Conservation (phyloP, 2,329 filamentous ascomycete species). For the Aspergillus ibericus region DNA sequence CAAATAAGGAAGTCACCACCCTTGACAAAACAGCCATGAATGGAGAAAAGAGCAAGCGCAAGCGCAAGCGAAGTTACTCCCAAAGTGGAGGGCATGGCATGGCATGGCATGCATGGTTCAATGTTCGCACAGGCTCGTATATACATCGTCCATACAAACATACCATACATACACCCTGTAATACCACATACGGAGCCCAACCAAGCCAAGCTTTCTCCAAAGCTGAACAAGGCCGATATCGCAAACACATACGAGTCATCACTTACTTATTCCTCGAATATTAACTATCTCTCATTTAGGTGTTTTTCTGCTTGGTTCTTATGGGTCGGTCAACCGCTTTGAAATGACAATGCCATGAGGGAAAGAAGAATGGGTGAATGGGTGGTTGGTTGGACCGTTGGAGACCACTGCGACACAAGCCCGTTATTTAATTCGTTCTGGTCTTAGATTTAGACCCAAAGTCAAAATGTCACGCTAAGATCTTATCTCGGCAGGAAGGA, state of each 20-base stretch:
- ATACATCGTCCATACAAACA: background rate
- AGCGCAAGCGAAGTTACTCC: no score
- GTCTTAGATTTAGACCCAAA: conserved; percentile 3
- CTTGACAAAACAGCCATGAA: no score
- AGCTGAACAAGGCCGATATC: conserved; percentile 23
- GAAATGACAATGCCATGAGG: no score
- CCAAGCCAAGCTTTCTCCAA: background rate
- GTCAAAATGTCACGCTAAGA: conserved; percentile 19
- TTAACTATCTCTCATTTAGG: no score
- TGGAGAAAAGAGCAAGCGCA: no score
- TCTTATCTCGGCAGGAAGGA: conserved; percentile 29
- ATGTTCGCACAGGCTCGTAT: background rate
- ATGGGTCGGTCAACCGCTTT: no score
- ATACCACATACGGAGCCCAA: background rate
- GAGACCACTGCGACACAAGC: no score
- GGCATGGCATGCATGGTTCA: no score
- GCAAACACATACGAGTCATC: conserved; percentile 5
- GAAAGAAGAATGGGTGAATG: no score
- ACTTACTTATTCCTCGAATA: no score
- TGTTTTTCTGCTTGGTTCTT: background rate
- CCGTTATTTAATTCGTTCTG: background rate
- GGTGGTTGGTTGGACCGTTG: no score
- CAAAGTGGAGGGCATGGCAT: background rate
- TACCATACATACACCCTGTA: background rate
- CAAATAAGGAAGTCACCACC: no score